Evolutionary conservation across 495 filamentous ascomycete genomes (phyloP), one percentile per base, ranked within the genome.

Genomic region (Rusavskia elegans): DNA sequence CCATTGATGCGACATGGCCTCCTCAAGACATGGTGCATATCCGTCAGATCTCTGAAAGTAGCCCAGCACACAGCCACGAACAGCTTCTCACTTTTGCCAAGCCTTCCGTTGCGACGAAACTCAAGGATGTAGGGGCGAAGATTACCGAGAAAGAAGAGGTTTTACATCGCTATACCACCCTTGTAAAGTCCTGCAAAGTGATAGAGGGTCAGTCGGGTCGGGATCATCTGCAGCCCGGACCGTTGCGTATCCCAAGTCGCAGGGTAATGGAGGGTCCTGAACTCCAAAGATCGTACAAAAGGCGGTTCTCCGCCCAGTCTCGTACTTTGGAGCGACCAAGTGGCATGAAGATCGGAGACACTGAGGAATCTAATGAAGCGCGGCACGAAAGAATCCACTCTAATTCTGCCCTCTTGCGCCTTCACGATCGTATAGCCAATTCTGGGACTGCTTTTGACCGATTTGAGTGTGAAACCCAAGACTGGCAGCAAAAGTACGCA

Each of bases 401-500:
- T 30, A 82, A 86, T 59, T 72, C 78, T 0, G 78, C 79, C 14
- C 66, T 90, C n/a, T 49, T 63, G 0, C 75, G 72, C 11, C 68
- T 87, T 2, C 84, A 82, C 52, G 59, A 72, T 2, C 72, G 69
- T 5, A 73, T 97, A 20, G 61, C 66, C 17, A 70, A 65, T 2
- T 72, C 76, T 0, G 70, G 87, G 16, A 87, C 81, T 1, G 80
- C 92, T 16, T 96, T 92, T 60, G 93, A 99, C 65, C 77, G 63
- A 55, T 82, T 77, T 17, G 70, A 77, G 39, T 94, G 82, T 57
- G 92, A 97, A 58, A 72, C 68, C 0, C 68, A 72, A 25, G 66
- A 79, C 39, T 99, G 93, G 93, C 59, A 68, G 2, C 81, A 89
- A 29, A 99, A 99, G 57, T 95, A 96, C 69, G 79, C 87, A 1